These are phyloP conservation scores for Spathaspora girioi DNA, from an alignment of 805 yeast genomes.

Conservation along the genomic window DNA sequence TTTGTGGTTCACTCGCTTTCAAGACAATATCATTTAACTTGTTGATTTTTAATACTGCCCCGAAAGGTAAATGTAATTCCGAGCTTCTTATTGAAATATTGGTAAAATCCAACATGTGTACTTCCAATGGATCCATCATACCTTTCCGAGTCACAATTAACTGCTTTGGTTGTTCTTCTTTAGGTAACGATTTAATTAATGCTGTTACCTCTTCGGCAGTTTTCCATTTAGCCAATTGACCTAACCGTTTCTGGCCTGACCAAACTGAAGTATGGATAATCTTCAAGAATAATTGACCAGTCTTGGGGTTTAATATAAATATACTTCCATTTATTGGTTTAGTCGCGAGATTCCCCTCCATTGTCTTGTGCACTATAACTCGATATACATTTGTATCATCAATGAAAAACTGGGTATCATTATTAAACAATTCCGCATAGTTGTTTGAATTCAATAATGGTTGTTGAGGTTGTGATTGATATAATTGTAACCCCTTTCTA, in stretches of 20 bases:
- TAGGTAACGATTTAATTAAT: constrained; percentile 78
- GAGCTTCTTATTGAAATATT: constrained; percentile 85
- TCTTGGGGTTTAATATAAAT: constrained; percentile 82
- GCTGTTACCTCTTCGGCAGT: constrained; percentile 98
- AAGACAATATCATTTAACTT: constrained; percentile 74
- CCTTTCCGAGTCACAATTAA: constrained; percentile 87
- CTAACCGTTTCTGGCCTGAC: constrained; percentile 93
- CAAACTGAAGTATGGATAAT: constrained; percentile 92
- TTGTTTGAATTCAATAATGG: constrained; percentile 85
- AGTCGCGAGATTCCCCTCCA: constrained; percentile 89
- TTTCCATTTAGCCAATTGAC: constrained; percentile 96
- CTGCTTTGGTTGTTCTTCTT: constrained; percentile 93
- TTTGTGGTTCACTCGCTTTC: constrained; percentile 88
- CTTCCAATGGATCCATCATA: constrained; percentile 90
- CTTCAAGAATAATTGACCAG: constrained; percentile 86
- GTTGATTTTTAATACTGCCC: constrained; percentile 77
- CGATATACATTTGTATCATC: constrained; percentile 95
- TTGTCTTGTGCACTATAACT: constrained; percentile 85
- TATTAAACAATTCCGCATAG: constrained; percentile 83
- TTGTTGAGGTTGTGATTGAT: constrained; percentile 91
- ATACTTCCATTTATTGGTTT: constrained; percentile 93
- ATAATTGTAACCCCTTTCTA: constrained; percentile 88
- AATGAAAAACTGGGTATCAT: constrained; percentile 78
- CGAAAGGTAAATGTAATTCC: constrained; percentile 86
- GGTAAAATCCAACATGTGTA: constrained; percentile 95